These are phyloP conservation scores for Naganishia liquefaciens DNA, from an alignment of 1,284 basidiomycete genomes.

Conservation along the genomic window DNA sequence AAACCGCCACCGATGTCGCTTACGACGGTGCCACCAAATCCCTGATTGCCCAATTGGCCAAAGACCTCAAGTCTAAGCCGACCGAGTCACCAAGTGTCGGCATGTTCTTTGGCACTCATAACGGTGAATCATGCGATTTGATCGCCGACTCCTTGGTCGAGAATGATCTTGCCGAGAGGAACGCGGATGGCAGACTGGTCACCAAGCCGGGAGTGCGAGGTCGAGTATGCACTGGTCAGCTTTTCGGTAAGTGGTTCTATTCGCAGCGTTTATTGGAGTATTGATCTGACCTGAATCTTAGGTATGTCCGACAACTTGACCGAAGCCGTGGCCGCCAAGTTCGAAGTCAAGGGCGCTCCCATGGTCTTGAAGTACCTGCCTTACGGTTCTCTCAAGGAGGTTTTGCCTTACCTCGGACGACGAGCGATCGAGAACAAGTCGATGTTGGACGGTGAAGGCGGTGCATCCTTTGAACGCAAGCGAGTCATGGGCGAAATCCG, in stretches of 20 bases:
- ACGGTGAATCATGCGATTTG: constrained; percentile 65
- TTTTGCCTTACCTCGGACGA: constrained; percentile 72
- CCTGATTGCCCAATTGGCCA: constrained; percentile 60
- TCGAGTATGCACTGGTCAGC: constrained; percentile 73
- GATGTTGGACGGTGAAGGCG: constrained; percentile 62
- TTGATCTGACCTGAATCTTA: constrained; percentile 43
- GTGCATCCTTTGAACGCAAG: constrained; percentile 61
- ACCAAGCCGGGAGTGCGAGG: constrained; percentile 59
- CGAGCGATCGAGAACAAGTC: constrained; percentile 78
- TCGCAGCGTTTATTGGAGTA: background rate
- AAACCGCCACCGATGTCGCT: constrained; percentile 72
- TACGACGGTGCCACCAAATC: constrained; percentile 70
- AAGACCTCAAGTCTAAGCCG: constrained; percentile 35
- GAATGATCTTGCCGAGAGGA: constrained; percentile 59
- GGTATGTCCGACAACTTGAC: constrained; percentile 83
- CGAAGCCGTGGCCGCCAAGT: constrained; percentile 64
- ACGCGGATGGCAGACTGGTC: constrained; percentile 27
- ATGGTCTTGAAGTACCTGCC: constrained; percentile 82
- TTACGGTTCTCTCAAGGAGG: constrained; percentile 70
- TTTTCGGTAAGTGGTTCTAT: constrained; percentile 66
- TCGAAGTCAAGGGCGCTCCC: constrained; percentile 61
- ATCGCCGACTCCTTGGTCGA: constrained; percentile 65
- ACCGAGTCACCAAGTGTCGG: constrained; percentile 58
- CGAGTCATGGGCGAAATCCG: constrained; percentile 61
- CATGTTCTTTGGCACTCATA: constrained; percentile 84